Base-by-base conservation (phyloP, 139 green algal species). In the Chlorella sp. region DNA sequence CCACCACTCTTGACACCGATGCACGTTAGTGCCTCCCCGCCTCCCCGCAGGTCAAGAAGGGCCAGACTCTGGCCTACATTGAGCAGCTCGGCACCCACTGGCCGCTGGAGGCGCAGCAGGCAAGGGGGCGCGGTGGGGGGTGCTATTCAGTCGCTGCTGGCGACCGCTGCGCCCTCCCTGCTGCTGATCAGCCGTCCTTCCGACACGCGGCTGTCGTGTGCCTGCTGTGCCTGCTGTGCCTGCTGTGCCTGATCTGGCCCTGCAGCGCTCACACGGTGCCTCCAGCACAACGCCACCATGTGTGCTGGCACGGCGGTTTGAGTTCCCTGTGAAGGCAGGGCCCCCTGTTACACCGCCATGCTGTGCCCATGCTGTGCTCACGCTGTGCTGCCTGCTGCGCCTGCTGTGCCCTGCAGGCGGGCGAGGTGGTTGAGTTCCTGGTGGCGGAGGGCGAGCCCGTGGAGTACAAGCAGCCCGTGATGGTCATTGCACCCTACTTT, bases 31-130 rank as follows among this genome's bases (percentile, higher is more conserved):
- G 48, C 9, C n/a, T n/a, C n/a, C 48, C 48, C 21, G 64, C 64
- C 64, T 73, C 64, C n/a, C 22, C 24, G 22, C 64, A 71, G 64
- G 42, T 90, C 39, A 99, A 99, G 93, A 96, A 96, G 91, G 97
- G 97, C 0, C 89, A 98, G 92, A 86, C 90, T 16, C 77, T 99
- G 76, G 95, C 91, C 64, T 99, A 95, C 79, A 93, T 99, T 64
- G 97, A 99, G 95, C 97, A 99, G 95, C 95, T 99, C 40, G 97
- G 97, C n/a, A 99, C 97, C 57, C 96, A 96, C 86, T 94, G 97
- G 40, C 92, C 95, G 16, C 90, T 99, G 85, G 95, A 98, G 95
- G 91, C 95, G 1, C 95, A 96, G 28, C 96, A 98, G 82, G 96
- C 48, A 57, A 57, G 48, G 48, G 48, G 48, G 48, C n/a, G 48